Conservation (phyloP, 805 yeast species). For the Lipomyces anomalus region DNA sequence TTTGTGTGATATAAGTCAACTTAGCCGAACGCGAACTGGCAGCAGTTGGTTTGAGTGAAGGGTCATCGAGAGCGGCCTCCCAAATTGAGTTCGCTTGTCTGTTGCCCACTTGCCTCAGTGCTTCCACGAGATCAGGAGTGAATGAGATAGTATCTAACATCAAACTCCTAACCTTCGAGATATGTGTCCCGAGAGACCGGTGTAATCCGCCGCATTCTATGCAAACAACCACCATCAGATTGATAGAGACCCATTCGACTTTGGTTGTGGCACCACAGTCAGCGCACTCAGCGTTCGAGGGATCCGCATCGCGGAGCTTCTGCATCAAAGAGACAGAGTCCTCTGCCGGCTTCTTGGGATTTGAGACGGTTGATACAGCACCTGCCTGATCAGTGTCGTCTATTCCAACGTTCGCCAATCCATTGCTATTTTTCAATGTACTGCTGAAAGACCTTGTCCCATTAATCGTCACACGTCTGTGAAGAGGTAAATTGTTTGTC, state of each 20-base stretch:
- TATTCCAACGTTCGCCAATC: too few relatives aligned
- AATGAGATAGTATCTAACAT: slow-evolving; percentile 60
- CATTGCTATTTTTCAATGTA: too few relatives aligned
- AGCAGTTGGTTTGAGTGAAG: too few relatives aligned
- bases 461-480: too few relatives aligned
- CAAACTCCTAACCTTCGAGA: slow-evolving; percentile 71
- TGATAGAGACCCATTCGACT: slow-evolving; percentile 86
- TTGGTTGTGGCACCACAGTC: slow-evolving; percentile 64
- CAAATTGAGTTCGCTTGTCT: slow-evolving; percentile 51
- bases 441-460: too few relatives aligned
- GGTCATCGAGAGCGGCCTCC: too few relatives aligned
- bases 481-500: too few relatives aligned
- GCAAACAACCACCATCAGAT: slow-evolving; percentile 65
- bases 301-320: slow-evolving; percentile 29
- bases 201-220: slow-evolving; percentile 86
- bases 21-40: slow-evolving; percentile 4
- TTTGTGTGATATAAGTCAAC: slow-evolving; percentile 53
- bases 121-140: slow-evolving; percentile 51
- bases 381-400: too few relatives aligned
- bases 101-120: slow-evolving; percentile 57
- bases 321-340: slow-evolving; percentile 4
- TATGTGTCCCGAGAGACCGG: slow-evolving; percentile 74
- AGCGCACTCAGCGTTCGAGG: slow-evolving; percentile 62
- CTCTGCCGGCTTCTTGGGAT: background rate
- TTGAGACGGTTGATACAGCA: background rate